Base-by-base conservation (phyloP, 108 stramenopile species). In the Nitzschia palea region DNA sequence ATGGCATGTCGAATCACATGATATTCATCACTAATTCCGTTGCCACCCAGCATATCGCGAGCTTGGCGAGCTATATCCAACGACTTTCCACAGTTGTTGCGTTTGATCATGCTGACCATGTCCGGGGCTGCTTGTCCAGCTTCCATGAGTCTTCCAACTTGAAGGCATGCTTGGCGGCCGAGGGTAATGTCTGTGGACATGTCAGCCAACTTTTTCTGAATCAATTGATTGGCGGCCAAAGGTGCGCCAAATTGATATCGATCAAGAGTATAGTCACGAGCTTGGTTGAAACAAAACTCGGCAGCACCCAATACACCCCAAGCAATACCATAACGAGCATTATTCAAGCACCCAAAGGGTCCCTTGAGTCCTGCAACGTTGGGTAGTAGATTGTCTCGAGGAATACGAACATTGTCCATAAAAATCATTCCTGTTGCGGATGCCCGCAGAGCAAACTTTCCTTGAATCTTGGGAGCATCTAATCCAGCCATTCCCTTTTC, bases 301-400 rank as follows among this genome's bases (percentile, higher is more conserved):
- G 96, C 96, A n/a, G 97, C 96, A n/a, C 96, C 97, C 61, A 97
- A 68, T 0, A 85, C 79, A 4, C 96, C 96, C 94, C 95, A 98
- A 15, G 96, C 85, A 57, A 98, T 98, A 20, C 97, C 96, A 69
- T 89, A 97, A n/a, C 97, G 83, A 12, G 97, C 97, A 71, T 86
- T 93, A 71, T 96, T 97, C 45, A 98, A 73, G 65, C 97, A 98
- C 35, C 88, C 77, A 73, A 98, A 98, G 20, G 97, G 95, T 22
- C 90, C 90, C 60, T 83, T 82, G 32, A 91, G 74, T 17, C 90
- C 90, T 1, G 72, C 55, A 3, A 86, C 75, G 34, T 74, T 32
- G 23, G 69, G 79, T 25, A 91, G 68, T 65, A 79, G 76, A 47
- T 88, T 73, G 0, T 79, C 71, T 9, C 61, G 65, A 1, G 93